A percentile compares a stretch with the other conserved stretches of the same genome.
phyloP scores from a whole-genome alignment of 495 filamentous ascomycete genomes.

The Ascodesmis nigricans region DNA sequence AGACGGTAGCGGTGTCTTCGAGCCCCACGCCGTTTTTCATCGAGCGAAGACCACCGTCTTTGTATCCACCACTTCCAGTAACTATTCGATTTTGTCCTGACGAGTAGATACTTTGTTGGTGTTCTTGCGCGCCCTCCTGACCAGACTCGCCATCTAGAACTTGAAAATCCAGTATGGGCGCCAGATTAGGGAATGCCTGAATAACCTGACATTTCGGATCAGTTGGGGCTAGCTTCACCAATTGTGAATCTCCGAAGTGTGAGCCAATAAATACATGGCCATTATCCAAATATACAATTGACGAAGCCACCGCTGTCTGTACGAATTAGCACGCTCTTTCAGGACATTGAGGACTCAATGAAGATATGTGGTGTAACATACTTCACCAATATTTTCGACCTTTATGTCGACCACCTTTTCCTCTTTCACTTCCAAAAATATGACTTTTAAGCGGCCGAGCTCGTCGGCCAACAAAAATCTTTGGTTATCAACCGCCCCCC shows the following conservation, averaged over 20 bases:
- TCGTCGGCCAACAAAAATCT: conserved; percentile 78
- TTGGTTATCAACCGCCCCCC: conserved; percentile 60
- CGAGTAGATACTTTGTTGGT: conserved; percentile 31
- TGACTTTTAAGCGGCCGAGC: conserved; percentile 57
- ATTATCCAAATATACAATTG: conserved; percentile 56
- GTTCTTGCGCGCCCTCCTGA: conserved; percentile 44
- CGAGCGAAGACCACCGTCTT: conserved; percentile 67
- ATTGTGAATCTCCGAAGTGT: conserved; percentile 76
- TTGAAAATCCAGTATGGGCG: conserved; percentile 76
- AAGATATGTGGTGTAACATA: conserved; percentile 5
- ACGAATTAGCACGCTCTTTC: conserved; percentile 1
- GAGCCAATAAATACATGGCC: conserved; percentile 69
- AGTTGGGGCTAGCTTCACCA: conserved; percentile 35
- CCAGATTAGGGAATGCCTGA: conserved; percentile 66
- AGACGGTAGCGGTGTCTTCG: conserved; percentile 60
- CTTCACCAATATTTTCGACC: conserved; percentile 38
- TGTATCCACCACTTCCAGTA: conserved; percentile 68
- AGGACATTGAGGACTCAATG: background rate
- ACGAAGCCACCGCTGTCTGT: conserved; percentile 45
- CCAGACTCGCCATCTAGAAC: conserved; percentile 83
- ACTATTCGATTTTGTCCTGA: conserved; percentile 90
- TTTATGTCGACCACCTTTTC: conserved; percentile 46
- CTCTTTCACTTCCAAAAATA: conserved; percentile 43
- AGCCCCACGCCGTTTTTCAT: conserved; percentile 86
- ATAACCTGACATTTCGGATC: conserved; percentile 37